Base-by-base conservation (phyloP, 2,329 filamentous ascomycete species). In the Nothophoma quercina region DNA sequence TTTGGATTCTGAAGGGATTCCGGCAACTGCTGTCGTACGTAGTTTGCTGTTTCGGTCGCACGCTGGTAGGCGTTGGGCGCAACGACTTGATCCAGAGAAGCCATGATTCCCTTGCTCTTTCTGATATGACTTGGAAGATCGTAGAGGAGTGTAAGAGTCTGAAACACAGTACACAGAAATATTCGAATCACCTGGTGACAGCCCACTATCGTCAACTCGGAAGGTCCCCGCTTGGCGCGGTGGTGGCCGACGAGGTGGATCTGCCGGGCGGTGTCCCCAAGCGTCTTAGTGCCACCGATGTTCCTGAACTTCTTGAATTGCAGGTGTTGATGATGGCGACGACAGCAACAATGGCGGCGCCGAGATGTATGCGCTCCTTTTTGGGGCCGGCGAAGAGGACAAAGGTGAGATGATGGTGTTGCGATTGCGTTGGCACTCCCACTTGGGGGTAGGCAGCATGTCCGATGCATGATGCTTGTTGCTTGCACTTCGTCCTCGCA, bases 1-100 rank as follows among this genome's bases (percentile, higher is more conserved):
- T 78, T 77, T 9, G 85, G 85, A 2, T 74, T 71, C 47, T 81
- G 76, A n/a, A 85, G 68, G 13, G 68, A 55, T 32, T 70, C 66
- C 13, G 84, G 83, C n/a, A 87, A 68, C 38, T 74, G 73, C 18
- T 74, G 67, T 41, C 75, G 78, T 18, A 88, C 69, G 60, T 80
- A 82, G 13, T 73, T 63, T 45, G 77, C 77, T 1, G 85, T 82
- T 60, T 84, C 82, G 34, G 67, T 73, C 7, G 79, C 80, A 13
- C 73, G 74, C 49, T 73, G 61, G 63, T 75, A 81, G n/a, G 72
- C 68, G 34, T 53, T 72, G 1, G 68, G 63, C 16, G 65, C 56
- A n/a, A 69, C 56, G 48, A 70, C 41, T 55, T 42, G 38, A 23
- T 55, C 51, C 16, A 55, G 38, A 9, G 50, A 34, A n/a, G 50